Evolutionary conservation across 352 stramenopile species (phyloP).

Genomic region (Peronospora destructor): DNA sequence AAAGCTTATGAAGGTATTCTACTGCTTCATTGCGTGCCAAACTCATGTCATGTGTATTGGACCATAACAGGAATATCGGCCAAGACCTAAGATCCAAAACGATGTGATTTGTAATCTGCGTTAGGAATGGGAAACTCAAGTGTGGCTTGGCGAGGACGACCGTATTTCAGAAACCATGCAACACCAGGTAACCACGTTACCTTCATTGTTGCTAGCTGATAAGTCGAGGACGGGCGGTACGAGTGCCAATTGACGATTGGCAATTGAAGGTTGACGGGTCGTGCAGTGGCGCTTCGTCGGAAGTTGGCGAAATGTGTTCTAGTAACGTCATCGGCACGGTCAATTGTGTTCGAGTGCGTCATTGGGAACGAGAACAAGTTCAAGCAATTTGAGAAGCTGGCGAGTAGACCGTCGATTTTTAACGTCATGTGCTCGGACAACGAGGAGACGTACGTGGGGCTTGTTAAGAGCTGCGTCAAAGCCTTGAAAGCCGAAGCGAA

Average conservation of each 20-base stretch:
- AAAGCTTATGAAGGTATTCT: background rate
- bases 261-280: background rate
- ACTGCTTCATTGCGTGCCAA: background rate
- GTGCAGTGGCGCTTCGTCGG: conserved; percentile 5
- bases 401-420: conserved; percentile 1
- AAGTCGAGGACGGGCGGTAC: conserved; percentile 24
- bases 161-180: conserved; percentile 76
- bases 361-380: conserved; percentile 7
- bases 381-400: conserved; percentile 1
- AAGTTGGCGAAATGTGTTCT: conserved; percentile 17
- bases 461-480: conserved; percentile 6
- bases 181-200: conserved; percentile 62
- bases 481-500: conserved; percentile 30
- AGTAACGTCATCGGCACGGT: conserved; percentile 23
- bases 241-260: conserved; percentile 7
- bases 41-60: conserved; percentile 66
- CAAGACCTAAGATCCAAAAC: conserved; percentile 81
- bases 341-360: conserved; percentile 18
- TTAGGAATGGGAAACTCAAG: conserved; percentile 55
- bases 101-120: conserved; percentile 62
- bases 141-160: conserved; percentile 41
- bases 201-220: conserved; percentile 49
- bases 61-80: conserved; percentile 79
- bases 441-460: conserved; percentile 34
- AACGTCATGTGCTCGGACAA: conserved; percentile 29